Base-by-base conservation (phyloP, 2,329 filamentous ascomycete genomes). In the Stachybotrys elegans region DNA sequence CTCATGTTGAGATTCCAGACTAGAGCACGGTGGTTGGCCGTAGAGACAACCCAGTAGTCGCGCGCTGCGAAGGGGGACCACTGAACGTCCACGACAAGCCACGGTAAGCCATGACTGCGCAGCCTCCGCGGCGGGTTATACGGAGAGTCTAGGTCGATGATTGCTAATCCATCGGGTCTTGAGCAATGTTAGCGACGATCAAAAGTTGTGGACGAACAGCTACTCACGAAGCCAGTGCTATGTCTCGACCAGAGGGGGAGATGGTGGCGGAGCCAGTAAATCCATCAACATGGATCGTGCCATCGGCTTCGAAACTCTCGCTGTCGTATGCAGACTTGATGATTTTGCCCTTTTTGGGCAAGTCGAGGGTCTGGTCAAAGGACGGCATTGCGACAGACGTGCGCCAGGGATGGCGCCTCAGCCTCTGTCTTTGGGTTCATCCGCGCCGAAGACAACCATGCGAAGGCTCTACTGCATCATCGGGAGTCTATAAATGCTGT, bases 71-170 rank as follows among this genome's bases (percentile, higher is more conserved):
- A 95, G 1, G 92, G 92, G 11, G 89, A 95, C 92, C 92, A 96
- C 65, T 96, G 92, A 22, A 95, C 91, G 64, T 96, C 92, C 11
- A 92, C 90, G 5, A 95, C 91, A 42, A 95, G 83, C 89, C 91
- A 96, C n/a, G 88, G 86, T 35, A 89, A 83, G 44, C 88, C 86
- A 65, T 95, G 88, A 49, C 86, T 86, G 54, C 76, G 78, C 39
- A 96, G 76, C 56, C 90, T 85, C 16, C 90, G 84, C 16, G 92
- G 92, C 9, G 86, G 85, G 47, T 86, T 93, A 60, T 90, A 93
- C 1, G 89, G 89, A 11, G 84, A 90, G 67, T 96, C 91, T 38
- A 96, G 75, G 57, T 96, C 91, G 58, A 96, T 91, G 53, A 96
- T 89, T 59, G 92, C 85, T 44, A 96, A 76, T 38, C 91, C 91